These are phyloP conservation scores for Boletus huronensis DNA, from an alignment of 768 basidiomycete genomes.

Conservation along the genomic window DNA sequence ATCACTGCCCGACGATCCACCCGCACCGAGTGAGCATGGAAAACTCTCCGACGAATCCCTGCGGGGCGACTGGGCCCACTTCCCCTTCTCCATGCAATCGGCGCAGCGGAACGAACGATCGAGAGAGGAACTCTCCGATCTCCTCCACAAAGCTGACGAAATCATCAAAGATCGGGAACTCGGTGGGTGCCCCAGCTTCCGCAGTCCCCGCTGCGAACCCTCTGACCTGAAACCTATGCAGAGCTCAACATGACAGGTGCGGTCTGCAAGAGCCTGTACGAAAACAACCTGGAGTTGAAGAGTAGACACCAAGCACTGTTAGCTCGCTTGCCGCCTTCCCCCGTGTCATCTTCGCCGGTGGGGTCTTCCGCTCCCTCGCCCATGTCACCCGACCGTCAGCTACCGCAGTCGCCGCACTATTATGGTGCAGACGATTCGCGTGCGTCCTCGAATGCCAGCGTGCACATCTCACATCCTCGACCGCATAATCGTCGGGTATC, in stretches of 20 bases:
- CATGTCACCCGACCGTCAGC: constrained; percentile 23
- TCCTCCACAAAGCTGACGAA: constrained; percentile 69
- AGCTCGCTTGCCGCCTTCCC: constrained; percentile 54
- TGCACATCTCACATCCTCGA: constrained; percentile 24
- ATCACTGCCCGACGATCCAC: constrained; percentile 31
- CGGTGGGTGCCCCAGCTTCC: constrained; percentile 44
- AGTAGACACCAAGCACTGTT: constrained; percentile 70
- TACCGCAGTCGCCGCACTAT: constrained; percentile 34
- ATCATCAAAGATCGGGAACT: constrained; percentile 75
- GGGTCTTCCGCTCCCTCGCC: constrained; percentile 23
- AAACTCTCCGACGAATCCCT: constrained; percentile 32
- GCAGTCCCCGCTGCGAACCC: not conserved
- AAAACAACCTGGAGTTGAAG: constrained; percentile 66
- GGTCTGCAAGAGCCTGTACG: constrained; percentile 65
- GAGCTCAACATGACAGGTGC: constrained; percentile 69
- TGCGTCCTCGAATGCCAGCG: constrained; percentile 16
- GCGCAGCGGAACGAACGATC: constrained; percentile 62
- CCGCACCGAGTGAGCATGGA: constrained; percentile 28
- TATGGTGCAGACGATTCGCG: constrained; percentile 29
- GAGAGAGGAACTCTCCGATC: constrained; percentile 66
- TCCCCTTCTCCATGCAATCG: constrained; percentile 28
- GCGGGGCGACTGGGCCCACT: constrained; percentile 8
- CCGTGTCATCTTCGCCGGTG: constrained; percentile 34
- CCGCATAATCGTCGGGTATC: constrained; percentile 44
- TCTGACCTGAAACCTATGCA: constrained; percentile 24